Evolutionary conservation across 2,329 filamentous ascomycete species (phyloP), one percentile per base, ranked within the genome.

Genomic region (Fusarium marasasianum): DNA sequence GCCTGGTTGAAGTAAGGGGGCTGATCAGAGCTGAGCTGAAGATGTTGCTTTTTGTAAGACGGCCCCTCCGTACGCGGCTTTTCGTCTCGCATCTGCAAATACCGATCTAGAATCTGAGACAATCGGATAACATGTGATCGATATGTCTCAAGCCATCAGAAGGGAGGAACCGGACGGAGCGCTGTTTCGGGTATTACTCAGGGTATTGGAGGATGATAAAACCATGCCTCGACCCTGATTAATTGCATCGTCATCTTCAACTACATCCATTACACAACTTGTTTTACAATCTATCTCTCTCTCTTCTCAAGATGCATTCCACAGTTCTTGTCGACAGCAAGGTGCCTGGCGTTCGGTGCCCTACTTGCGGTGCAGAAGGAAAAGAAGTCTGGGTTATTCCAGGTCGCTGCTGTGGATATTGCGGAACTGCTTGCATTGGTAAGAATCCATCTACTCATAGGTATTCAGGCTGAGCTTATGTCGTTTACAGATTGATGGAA

Each of bases 381-480:
- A 14, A 57, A 3, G 54, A 57, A 35, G 40, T 57, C 17, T 57
- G 54, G 54, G 54, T 57, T 5, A 57, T 57, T 35, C 54, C 54
- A 20, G 54, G 54, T 17, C 54, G 54, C 26, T 45, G 0, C n/a
- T 57, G 54, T 33, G 54, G 54, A 6, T 9, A 15, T 7, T 57
- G 54, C 29, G 54, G 54, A 8, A 57, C 54, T 20, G 29, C 54
- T 26, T 57, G 54, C 13, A 5, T 55, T 2, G 35, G 51, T 41
- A 4, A 26, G 51, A 8, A 33, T 1, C 3, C 7, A 33, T n/a
- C 8, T 5, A 5, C 24, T 26, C 8, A 13, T 17, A 5, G 6
- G 6, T 10, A 31, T 22, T n/a, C 6, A 15, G 3, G 22, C 47
- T 33, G 29, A n/a, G 22, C 14, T 48, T 5, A 26, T 26, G 4